Evolutionary conservation across 371 early-diverging fungal genomes (phyloP).

Genomic region (Capniomyces stellatus): DNA sequence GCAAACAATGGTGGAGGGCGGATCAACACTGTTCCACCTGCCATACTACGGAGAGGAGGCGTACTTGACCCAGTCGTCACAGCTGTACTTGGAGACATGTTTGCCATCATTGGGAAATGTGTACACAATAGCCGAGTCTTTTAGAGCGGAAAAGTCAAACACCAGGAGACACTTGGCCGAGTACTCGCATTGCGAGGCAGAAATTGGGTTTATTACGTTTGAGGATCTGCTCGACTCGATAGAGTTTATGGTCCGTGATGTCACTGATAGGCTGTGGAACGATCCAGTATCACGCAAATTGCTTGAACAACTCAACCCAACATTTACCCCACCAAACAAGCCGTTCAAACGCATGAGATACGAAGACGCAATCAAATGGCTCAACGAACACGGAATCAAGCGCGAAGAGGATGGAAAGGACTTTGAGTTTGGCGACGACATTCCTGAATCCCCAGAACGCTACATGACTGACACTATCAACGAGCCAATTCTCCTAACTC

Average conservation of each 20-base stretch:
- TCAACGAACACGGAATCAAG: slow-evolving; percentile 77
- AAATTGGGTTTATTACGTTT: slow-evolving; percentile 89
- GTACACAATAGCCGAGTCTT: slow-evolving; percentile 96
- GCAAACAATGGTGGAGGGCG: slow-evolving; percentile 99
- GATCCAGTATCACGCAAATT: slow-evolving; percentile 56
- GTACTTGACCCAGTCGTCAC: slow-evolving; percentile 98
- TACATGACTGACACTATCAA: slow-evolving; percentile 93
- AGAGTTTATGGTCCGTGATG: slow-evolving; percentile 81
- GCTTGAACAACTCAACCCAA: slow-evolving; percentile 80
- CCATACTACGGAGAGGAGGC: slow-evolving; percentile 97
- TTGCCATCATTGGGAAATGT: slow-evolving; percentile 93
- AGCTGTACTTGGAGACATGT: slow-evolving; percentile 98
- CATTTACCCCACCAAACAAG: slow-evolving; percentile 43
- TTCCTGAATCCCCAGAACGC: slow-evolving; percentile 98
- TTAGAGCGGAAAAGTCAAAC: slow-evolving; percentile 98
- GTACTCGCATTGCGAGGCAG: slow-evolving; percentile 98
- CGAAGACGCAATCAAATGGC: slow-evolving; percentile 90
- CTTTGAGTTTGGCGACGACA: slow-evolving; percentile 97
- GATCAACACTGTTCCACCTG: slow-evolving; percentile 91
- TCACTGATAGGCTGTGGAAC: slow-evolving; percentile 64
- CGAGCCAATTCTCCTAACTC: slow-evolving; percentile 91
- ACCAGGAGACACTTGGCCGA: slow-evolving; percentile 99
- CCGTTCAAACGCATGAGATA: slow-evolving; percentile 98
- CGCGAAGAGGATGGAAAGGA: slow-evolving; percentile 75
- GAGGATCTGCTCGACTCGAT: slow-evolving; percentile 77